phyloP scores from a whole-genome alignment of 1,284 basidiomycete genomes.

The Volvariella surrecta region DNA sequence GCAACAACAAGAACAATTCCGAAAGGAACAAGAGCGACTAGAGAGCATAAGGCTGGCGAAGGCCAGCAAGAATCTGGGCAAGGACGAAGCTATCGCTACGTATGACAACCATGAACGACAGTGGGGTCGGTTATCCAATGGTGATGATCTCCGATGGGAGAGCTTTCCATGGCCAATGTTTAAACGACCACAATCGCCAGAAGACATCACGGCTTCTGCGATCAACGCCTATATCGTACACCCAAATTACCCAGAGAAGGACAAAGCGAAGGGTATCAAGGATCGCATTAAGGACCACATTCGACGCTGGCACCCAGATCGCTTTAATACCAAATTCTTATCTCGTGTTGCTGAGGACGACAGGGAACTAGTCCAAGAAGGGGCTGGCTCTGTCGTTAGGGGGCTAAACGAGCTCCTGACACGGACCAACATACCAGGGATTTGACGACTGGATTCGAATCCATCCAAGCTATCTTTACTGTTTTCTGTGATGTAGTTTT shows the following conservation, averaged over 20 bases:
- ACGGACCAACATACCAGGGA: not conserved
- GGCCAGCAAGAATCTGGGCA: slow-evolving; percentile 34
- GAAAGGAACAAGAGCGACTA: slow-evolving; percentile 43
- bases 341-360: slow-evolving; percentile 8
- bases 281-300: slow-evolving; percentile 59
- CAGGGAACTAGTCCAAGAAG: slow-evolving; percentile 7
- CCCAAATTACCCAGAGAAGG: slow-evolving; percentile 40
- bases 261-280: slow-evolving; percentile 39
- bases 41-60: slow-evolving; percentile 36
- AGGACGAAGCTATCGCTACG: slow-evolving; percentile 42
- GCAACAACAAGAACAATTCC: slow-evolving; percentile 51
- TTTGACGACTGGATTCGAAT: too few species aligned
- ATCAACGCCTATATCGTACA: slow-evolving; percentile 55
- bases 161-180: slow-evolving; percentile 68
- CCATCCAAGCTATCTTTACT: too few species aligned
- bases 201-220: slow-evolving; percentile 46
- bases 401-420: slow-evolving; percentile 7
- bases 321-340: slow-evolving; percentile 45
- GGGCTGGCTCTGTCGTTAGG: slow-evolving; percentile 7
- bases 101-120: slow-evolving; percentile 50
- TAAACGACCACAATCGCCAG: slow-evolving; percentile 40
- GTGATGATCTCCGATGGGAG: slow-evolving; percentile 37
- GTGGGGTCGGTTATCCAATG: slow-evolving; percentile 39
- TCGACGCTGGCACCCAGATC: slow-evolving; percentile 49
- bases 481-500: too few species aligned